Base-by-base conservation (phyloP, 805 yeast genomes). In the Metahyphopichia silvanorum region DNA sequence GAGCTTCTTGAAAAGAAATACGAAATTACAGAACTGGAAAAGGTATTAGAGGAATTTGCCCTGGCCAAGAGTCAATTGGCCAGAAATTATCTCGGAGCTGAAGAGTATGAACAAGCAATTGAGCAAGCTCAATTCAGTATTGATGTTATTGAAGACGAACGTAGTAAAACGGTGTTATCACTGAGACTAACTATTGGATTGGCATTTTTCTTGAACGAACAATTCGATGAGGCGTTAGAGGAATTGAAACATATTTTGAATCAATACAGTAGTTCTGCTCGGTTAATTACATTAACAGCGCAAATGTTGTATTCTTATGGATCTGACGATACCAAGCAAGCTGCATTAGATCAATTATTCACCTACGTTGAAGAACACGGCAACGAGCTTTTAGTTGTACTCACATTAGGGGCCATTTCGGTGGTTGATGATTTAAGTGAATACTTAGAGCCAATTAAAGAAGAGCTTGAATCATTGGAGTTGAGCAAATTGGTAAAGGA, bases 301-400 rank as follows among this genome's bases (percentile, higher is more conserved):
- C 95, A 88, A 50, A 82, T 89, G 1, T 64, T 93, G 31, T 83
- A 82, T 62, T 86, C 86, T 2, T 75, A 76, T 35, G 83, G 78
- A n/a, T 74, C 78, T 0, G 77, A 74, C n/a, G 93, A 84, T 4
- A 78, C 93, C 1, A 80, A 77, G 37, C 82, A 79, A 41, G 89
- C 88, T 1, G 96, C 97, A 0, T 50, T 85, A 29, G 96, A 88
- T 46, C 95, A 87, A 54, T 58, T 91, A 27, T 82, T 84, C 44
- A 69, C 72, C 16, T 77, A 71, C 45, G 76, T 88, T 25, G 81
- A 74, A 38, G 65, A 60, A 4, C 56, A 73, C 35, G 96, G 95
- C 0, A 66, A 84, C 1, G 77, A 88, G 2, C 58, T 86, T 28
- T 49, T 77, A 16, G 77, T 85, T 2, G 80, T 86, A 0, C 57